Evolutionary conservation across 768 basidiomycete genomes (phyloP).

Genomic region (Boletus huronensis): DNA sequence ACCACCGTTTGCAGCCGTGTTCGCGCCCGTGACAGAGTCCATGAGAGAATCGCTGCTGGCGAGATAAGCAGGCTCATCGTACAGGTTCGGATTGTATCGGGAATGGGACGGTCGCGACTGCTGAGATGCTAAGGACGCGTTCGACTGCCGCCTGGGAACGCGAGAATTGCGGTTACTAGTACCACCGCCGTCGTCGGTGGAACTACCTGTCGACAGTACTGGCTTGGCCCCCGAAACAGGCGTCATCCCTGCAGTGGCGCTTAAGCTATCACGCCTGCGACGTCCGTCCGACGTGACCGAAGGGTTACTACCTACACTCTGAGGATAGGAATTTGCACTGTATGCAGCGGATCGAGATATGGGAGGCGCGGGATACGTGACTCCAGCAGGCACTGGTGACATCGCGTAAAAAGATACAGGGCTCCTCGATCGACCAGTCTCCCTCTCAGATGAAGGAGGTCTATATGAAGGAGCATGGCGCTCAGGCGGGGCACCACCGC

Average conservation of each 20-base stretch:
- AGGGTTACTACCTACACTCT: conserved; percentile 9
- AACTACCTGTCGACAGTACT: conserved; percentile 9
- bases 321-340: not conserved
- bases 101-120: conserved; percentile 14
- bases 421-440: conserved; percentile 17
- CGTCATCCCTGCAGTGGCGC: conserved; percentile 26
- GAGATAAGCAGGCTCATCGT: conserved; percentile 27
- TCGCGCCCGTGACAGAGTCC: conserved; percentile 23
- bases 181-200: conserved; percentile 7
- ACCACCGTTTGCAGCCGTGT: conserved; percentile 25
- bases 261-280: conserved; percentile 22
- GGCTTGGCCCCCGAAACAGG: conserved; percentile 15
- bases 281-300: conserved; percentile 26
- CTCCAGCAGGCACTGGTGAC: conserved; percentile 24
- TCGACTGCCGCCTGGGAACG: conserved; percentile 23
- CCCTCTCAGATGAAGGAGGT: conserved; percentile 20
- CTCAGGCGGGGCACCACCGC: conserved; percentile 7
- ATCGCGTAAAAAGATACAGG: conserved; percentile 24
- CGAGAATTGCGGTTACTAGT: conserved; percentile 1
- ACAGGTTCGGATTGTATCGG: conserved; percentile 21
- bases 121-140: conserved; percentile 20
- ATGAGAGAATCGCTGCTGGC: conserved; percentile 27
- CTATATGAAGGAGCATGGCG: conserved; percentile 12
- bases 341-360: conserved; percentile 24
- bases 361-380: conserved; percentile 29